These are phyloP conservation scores for sorghum (Sorghum bicolor) DNA, from an alignment of 176 grass and related monocot species.

Conservation along the genomic window DNA sequence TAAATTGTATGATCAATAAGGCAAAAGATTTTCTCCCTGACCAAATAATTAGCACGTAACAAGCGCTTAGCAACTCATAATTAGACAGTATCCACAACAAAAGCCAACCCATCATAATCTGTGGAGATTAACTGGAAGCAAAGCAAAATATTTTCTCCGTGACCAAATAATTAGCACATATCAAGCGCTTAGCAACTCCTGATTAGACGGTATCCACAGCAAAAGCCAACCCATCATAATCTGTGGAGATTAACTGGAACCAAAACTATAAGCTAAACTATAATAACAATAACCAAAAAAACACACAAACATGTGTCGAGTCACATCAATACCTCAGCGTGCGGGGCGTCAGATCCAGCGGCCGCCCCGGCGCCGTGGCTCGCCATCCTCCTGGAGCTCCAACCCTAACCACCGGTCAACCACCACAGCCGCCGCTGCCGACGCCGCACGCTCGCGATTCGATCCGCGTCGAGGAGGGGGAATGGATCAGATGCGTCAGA, in stretches of 20 bases:
- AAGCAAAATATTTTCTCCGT: not conserved
- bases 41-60: not conserved
- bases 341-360: conserved; percentile 33
- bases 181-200: not conserved
- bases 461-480: not conserved
- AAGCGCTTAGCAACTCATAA: not conserved
- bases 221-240: not conserved
- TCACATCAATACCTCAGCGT: conserved; percentile 49
- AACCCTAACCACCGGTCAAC: conserved; percentile 25
- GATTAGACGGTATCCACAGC: not conserved
- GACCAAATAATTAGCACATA: not conserved
- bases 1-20: not conserved
- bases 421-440: not conserved
- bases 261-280: not conserved
- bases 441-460: not conserved
- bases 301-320: not conserved
- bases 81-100: not conserved
- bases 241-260: not conserved
- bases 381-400: conserved; percentile 43
- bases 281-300: not conserved
- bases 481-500: not conserved
- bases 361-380: conserved; percentile 49
- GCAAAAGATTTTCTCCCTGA: not conserved
- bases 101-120: not conserved
- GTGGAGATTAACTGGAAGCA: not conserved